A percentile compares a stretch with the other conserved stretches of the same genome.
Evolutionary conservation across 2,329 filamentous ascomycete genomes (phyloP).

Genomic region (Talaromyces sp.): DNA sequence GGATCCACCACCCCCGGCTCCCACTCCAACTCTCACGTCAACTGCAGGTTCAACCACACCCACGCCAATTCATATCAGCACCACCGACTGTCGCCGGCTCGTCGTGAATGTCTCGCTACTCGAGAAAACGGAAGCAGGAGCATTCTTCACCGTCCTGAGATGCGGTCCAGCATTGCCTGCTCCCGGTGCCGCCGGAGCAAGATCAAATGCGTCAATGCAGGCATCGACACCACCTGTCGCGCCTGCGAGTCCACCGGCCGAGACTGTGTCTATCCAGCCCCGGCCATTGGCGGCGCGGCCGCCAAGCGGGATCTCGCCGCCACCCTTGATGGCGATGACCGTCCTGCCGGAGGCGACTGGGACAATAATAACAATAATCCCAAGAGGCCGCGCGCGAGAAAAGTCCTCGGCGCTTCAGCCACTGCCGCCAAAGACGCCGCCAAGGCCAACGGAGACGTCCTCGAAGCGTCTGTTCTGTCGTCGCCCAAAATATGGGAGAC

Average conservation of each 20-base stretch:
- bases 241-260: slow-evolving; percentile 66
- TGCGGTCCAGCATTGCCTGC: slow-evolving; percentile 77
- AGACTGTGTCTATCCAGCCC: slow-evolving; percentile 64
- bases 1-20: not conserved
- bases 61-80: not conserved
- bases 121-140: slow-evolving; percentile 4
- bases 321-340: slow-evolving; percentile 31
- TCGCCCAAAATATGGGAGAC: slow-evolving; percentile 52
- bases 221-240: slow-evolving; percentile 65
- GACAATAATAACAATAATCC: slow-evolving; percentile 28
- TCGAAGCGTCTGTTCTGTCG: slow-evolving; percentile 47
- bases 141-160: slow-evolving; percentile 35
- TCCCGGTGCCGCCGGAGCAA: slow-evolving; percentile 71
- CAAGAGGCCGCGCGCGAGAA: slow-evolving; percentile 35
- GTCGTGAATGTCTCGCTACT: slow-evolving; percentile 11
- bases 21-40: not conserved
- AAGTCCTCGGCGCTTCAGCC: slow-evolving; percentile 22
- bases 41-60: not conserved
- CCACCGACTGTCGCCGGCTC: not conserved
- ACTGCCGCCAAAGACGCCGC: slow-evolving; percentile 24
- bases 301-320: slow-evolving; percentile 34
- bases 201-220: slow-evolving; percentile 79
- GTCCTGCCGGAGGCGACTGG: slow-evolving; percentile 33
- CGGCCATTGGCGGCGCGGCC: slow-evolving; percentile 30
- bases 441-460: slow-evolving; percentile 36